Conservation (phyloP, 2,329 filamentous ascomycete genomes). For the Dactylellina leptospora region DNA sequence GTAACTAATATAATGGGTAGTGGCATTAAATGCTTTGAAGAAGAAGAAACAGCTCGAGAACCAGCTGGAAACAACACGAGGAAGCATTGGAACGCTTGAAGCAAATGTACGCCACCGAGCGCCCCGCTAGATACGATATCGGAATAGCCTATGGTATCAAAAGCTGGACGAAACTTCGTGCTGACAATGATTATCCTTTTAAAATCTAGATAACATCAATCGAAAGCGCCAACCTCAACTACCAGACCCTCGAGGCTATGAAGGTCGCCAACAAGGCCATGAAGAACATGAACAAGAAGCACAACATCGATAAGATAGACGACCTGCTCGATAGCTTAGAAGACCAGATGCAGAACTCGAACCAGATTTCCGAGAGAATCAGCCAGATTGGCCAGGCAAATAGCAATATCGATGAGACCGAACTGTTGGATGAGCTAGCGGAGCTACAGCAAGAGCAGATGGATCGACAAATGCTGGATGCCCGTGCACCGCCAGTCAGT, state of each 20-base stretch:
- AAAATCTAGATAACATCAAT: slow-evolving; percentile 80
- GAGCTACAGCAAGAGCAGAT: slow-evolving; percentile 88
- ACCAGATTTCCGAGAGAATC: slow-evolving; percentile 90
- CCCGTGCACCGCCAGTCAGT: slow-evolving; percentile 54
- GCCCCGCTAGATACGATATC: neutral
- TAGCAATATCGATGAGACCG: slow-evolving; percentile 81
- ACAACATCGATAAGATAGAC: slow-evolving; percentile 87
- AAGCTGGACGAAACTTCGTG: neutral
- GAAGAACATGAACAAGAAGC: slow-evolving; percentile 87
- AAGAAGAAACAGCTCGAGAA: slow-evolving; percentile 95
- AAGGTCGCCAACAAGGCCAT: slow-evolving; percentile 88
- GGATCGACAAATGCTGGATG: slow-evolving; percentile 84
- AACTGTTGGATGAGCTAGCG: slow-evolving; percentile 85
- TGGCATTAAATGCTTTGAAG: slow-evolving; percentile 86
- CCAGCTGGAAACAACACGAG: slow-evolving; percentile 86
- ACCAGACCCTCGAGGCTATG: slow-evolving; percentile 94
- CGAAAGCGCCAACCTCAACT: slow-evolving; percentile 98
- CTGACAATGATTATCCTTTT: neutral
- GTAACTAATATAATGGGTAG: slow-evolving; percentile 63
- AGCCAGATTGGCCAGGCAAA: slow-evolving; percentile 70
- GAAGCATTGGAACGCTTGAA: slow-evolving; percentile 90
- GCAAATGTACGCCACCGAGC: slow-evolving; percentile 67
- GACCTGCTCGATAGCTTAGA: slow-evolving; percentile 74
- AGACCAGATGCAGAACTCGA: slow-evolving; percentile 90
- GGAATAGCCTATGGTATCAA: neutral